Base-by-base conservation (phyloP, 2,329 filamentous ascomycete species). In the Metarhizium robertsii region DNA sequence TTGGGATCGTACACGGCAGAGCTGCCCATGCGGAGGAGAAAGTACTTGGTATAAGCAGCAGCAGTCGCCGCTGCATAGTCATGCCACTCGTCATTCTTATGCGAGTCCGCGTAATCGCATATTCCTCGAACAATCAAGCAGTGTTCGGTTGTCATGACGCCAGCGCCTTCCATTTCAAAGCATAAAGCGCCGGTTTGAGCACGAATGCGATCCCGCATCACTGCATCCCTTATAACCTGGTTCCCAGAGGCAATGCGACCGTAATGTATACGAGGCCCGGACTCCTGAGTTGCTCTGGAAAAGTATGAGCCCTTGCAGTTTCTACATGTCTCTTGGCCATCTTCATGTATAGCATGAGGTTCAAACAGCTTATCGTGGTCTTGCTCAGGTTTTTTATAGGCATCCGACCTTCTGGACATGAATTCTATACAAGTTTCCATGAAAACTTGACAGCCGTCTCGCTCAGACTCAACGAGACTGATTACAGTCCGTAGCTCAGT, bases 11-110 rank as follows among this genome's bases (percentile, higher is more conserved):
- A 25, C 20, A 25, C 20, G 20, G 2, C 20, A 25, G 20, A 25
- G 20, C 20, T 25, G 20, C 20, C 20, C 20, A 25, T 25, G 20
- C 20, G 20, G 20, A 25, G 20, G 2, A 3, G 20, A 25, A 25
- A 25, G 20, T 25, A 25, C 20, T 48, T 53, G 10, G 52, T 32
- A 25, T 53, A 53, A 10, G 52, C 68, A 3, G 66, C 69, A 6
- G 63, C 70, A 4, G 58, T 64, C 3, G 57, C 63, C 3, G 64
- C 67, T 0, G 71, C 71, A 56, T 70, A 71, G 1, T 43, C 11
- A 29, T 70, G 67, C 71, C 69, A 73, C 11, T 32, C 20, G 4
- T 73, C 65, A 34, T 62, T 65, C 55, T 73, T 73, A 54, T 73
- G 67, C 0, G 61, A 65, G 53, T 74, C 71, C 1, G 67, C 64